Conservation (phyloP, 352 stramenopile species). For the Globisporangium alternatum region DNA sequence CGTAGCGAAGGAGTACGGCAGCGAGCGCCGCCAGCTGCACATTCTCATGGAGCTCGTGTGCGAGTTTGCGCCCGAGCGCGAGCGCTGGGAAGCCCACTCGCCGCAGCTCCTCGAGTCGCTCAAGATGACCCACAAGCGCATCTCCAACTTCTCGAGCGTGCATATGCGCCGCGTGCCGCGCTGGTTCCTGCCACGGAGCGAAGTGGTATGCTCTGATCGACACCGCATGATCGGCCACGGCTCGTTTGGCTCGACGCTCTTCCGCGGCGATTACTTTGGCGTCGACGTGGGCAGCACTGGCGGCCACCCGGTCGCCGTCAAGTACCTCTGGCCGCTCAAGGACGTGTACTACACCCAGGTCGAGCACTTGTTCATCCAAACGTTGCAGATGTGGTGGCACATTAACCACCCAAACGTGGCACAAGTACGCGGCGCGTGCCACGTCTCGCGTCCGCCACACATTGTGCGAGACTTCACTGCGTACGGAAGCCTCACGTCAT, state of each 20-base stretch:
- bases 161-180: slow-evolving; percentile 50
- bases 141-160: slow-evolving; percentile 45
- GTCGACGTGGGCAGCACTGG: slow-evolving; percentile 35
- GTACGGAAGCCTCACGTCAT: slow-evolving; percentile 48
- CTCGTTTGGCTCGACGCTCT: slow-evolving; percentile 45
- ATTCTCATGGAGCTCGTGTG: slow-evolving; percentile 57
- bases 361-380: slow-evolving; percentile 50
- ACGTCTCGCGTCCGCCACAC: slow-evolving; percentile 42
- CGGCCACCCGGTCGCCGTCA: slow-evolving; percentile 27
- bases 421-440: slow-evolving; percentile 54
- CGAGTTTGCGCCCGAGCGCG: slow-evolving; percentile 39
- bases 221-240: slow-evolving; percentile 34
- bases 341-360: slow-evolving; percentile 47
- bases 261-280: slow-evolving; percentile 53
- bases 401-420: slow-evolving; percentile 62
- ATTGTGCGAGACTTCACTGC: slow-evolving; percentile 62
- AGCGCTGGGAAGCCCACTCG: slow-evolving; percentile 32
- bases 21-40: slow-evolving; percentile 46
- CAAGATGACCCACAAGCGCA: slow-evolving; percentile 58
- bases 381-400: slow-evolving; percentile 41
- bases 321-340: slow-evolving; percentile 46
- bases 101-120: slow-evolving; percentile 54
- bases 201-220: slow-evolving; percentile 48
- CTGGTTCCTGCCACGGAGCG: slow-evolving; percentile 51
- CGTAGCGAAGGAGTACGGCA: slow-evolving; percentile 48